Evolutionary conservation across 352 stramenopile genomes (phyloP), one percentile per base, ranked within the genome.

Genomic region (Bremia lactucae): DNA sequence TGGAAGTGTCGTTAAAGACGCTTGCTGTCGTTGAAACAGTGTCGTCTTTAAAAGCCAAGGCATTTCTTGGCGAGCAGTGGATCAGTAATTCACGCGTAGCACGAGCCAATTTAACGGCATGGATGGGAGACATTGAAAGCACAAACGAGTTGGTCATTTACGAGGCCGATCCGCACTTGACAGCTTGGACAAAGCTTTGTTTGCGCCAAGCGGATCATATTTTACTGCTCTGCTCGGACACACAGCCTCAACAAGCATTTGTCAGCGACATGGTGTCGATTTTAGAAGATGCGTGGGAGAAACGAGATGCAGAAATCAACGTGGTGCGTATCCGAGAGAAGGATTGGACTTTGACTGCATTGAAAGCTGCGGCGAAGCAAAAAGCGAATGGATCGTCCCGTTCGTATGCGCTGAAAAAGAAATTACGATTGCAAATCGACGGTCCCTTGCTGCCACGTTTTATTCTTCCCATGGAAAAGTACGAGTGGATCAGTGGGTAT

Each of bases 171-270:
- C 49, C 52, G 16, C 49, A 80, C 14, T 53, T 90, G 14, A 90
- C 72, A 11, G 51, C 62, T 3, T 93, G 81, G 81, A 91, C 78
- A 4, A 82, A 83, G 49, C 52, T 93, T 2, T 93, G 81, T 31
- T 73, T 93, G 40, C 76, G 81, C 0, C 81, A 93, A 46, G 81
- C 81, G 13, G 81, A 93, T 49, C 76, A 86, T 23, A 84, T 93
- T 11, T 55, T 93, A 13, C 49, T 93, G 18, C 48, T 93, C 2
- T 88, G 76, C 51, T 88, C 78, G 4, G 80, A 93, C 20, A 61
- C 59, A 4, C 64, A 87, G 6, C 62, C 72, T 0, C 63, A 85
- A 15, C 69, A 87, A 28, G 47, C 68, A 4, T 83, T 83, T 47
- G 44, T 87, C 25, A 71, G 67, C n/a, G 74, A 90, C 31, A 83